phyloP scores from a whole-genome alignment of 2,329 filamentous ascomycete genomes.

The Dothistroma pini region DNA sequence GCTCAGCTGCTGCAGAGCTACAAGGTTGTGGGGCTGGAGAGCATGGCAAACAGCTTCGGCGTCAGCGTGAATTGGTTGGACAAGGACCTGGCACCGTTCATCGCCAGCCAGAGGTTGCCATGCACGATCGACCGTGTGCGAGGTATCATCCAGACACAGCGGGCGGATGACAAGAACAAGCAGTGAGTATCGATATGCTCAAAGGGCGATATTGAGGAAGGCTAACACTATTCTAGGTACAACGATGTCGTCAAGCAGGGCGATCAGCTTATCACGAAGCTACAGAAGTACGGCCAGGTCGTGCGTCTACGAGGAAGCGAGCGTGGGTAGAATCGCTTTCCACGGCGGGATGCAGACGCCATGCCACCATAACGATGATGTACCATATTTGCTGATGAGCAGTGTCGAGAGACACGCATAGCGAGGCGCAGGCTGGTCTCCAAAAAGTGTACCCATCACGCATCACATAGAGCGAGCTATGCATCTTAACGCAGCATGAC shows the following conservation, averaged over 20 bases:
- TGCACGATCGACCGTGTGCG: conserved; percentile 98
- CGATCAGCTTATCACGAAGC: conserved; percentile 95
- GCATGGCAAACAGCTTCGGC: conserved; percentile 96
- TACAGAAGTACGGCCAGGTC: conserved; percentile 98
- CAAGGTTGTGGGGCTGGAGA: conserved; percentile 90
- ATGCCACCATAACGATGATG: conserved; percentile 7
- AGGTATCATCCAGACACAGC: conserved; percentile 95
- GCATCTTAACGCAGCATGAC: not conserved
- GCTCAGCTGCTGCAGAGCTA: conserved; percentile 97
- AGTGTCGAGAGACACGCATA: conserved; percentile 12
- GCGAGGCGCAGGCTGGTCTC: conserved; percentile 9
- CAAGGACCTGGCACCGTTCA: conserved; percentile 93
- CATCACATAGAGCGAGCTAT: not conserved
- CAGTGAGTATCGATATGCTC: conserved; percentile 50
- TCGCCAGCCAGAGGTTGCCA: conserved; percentile 86
- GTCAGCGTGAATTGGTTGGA: conserved; percentile 96
- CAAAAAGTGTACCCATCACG: not conserved
- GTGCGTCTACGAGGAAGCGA: conserved; percentile 93
- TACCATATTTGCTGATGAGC: conserved; percentile 12
- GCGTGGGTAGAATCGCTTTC: conserved; percentile 57
- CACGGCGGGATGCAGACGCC: not conserved
- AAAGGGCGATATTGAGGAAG: not conserved
- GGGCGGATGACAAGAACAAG: conserved; percentile 99
- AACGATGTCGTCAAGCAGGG: conserved; percentile 96
- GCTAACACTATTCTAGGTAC: conserved; percentile 50